Evolutionary conservation across 2,329 filamentous ascomycete genomes (phyloP).

Genomic region (Colletotrichum limetticola): DNA sequence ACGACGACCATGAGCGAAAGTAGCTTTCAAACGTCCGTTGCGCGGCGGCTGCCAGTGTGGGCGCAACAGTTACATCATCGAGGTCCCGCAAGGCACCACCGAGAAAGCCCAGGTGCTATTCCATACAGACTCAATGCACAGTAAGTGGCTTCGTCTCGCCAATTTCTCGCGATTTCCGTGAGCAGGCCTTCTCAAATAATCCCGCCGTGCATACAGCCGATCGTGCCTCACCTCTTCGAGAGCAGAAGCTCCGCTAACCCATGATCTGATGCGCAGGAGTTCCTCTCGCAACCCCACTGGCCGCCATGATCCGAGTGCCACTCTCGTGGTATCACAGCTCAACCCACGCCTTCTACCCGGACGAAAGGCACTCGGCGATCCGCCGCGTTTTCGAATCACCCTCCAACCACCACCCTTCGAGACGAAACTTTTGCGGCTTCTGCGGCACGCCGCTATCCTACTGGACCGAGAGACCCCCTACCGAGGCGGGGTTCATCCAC

Average conservation of each 20-base stretch:
- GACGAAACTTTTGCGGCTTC: constrained; percentile 89
- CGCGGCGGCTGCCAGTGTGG: constrained; percentile 87
- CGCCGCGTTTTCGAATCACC: constrained; percentile 73
- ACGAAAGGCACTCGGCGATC: constrained; percentile 78
- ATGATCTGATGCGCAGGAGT: constrained; percentile 56
- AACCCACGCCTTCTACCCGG: constrained; percentile 79
- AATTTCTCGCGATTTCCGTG: not conserved
- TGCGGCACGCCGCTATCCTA: constrained; percentile 88
- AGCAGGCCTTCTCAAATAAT: not conserved
- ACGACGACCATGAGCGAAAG: constrained; percentile 49
- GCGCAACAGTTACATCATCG: constrained; percentile 82
- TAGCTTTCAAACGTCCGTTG: constrained; percentile 63
- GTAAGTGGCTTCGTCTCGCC: constrained; percentile 63
- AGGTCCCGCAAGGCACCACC: constrained; percentile 69
- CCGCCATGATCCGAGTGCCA: constrained; percentile 85
- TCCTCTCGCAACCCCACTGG: constrained; percentile 77
- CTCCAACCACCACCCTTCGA: constrained; percentile 62
- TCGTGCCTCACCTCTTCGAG: not conserved
- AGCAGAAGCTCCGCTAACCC: constrained; percentile 32
- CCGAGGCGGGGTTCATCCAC: constrained; percentile 82
- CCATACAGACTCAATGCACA: constrained; percentile 74
- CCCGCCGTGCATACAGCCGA: not conserved
- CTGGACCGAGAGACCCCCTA: constrained; percentile 79
- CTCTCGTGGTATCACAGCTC: constrained; percentile 82
- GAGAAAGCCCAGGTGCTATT: constrained; percentile 77